Evolutionary conservation across 129 eudicot genomes (phyloP).

Genomic region (Centaurea solstitialis): DNA sequence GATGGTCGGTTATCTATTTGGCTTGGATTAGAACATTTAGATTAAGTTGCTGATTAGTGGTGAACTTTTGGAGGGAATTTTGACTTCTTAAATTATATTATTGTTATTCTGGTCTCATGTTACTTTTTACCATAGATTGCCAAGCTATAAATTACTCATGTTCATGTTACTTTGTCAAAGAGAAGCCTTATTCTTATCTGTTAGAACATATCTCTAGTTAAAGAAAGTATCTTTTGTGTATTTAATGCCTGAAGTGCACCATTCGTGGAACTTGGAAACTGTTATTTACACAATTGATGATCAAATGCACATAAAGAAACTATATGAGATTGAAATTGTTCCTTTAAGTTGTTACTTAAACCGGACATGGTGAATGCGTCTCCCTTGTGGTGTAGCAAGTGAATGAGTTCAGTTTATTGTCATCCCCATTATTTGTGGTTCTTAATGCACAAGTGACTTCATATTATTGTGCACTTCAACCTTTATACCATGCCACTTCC

Average conservation of each 20-base stretch:
- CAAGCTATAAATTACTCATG: neutral
- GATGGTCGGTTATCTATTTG: conserved; percentile 15
- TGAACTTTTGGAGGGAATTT: neutral
- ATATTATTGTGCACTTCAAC: neutral
- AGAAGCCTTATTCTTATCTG: neutral
- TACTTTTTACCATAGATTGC: neutral
- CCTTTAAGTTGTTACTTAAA: neutral
- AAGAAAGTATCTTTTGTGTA: neutral
- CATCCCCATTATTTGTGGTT: neutral
- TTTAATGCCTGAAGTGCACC: neutral
- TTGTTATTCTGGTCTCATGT: neutral
- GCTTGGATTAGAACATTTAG: neutral
- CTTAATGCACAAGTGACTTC: neutral
- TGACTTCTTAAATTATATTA: neutral
- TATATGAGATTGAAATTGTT: neutral
- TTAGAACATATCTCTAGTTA: neutral
- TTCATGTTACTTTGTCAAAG: neutral
- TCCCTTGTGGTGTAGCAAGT: neutral
- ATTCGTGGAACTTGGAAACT: neutral
- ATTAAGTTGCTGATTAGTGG: neutral
- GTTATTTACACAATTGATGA: neutral
- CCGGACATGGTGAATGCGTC: neutral
- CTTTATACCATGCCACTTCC: neutral
- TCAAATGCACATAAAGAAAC: conserved; percentile 4
- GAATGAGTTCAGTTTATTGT: neutral